Conservation (phyloP, 192 early-diverging fungal genomes). For the Coemansia sp. region DNA sequence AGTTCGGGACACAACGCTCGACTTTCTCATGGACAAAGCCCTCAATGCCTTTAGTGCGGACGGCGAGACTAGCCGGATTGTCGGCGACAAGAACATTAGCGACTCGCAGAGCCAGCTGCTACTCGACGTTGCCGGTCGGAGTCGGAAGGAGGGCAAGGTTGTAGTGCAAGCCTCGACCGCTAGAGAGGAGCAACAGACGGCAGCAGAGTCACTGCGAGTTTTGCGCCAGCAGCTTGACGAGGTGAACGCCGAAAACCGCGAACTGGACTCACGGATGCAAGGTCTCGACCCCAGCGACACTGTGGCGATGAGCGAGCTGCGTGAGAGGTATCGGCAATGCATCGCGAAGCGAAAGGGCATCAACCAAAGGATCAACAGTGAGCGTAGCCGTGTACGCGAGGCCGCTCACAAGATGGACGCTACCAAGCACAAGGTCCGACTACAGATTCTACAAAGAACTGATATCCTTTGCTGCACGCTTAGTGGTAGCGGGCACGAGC, state of each 20-base stretch:
- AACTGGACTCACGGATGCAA: constrained; percentile 20
- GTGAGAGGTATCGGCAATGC: constrained; percentile 11
- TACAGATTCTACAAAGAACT: constrained; percentile 70
- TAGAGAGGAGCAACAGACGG: constrained; percentile 12
- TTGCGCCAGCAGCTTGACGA: constrained; percentile 22
- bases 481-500: constrained; percentile 83
- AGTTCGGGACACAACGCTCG: constrained; percentile 72
- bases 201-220: constrained; percentile 8
- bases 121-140: constrained; percentile 22
- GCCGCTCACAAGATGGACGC: constrained; percentile 49
- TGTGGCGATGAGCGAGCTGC: constrained; percentile 16
- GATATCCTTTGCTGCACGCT: constrained; percentile 88
- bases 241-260: constrained; percentile 23
- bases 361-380: constrained; percentile 11
- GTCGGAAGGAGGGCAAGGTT: constrained; percentile 12
- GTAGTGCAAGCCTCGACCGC: constrained; percentile 9
- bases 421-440: constrained; percentile 56
- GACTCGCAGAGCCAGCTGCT: constrained; percentile 25
- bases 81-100: constrained; percentile 16
- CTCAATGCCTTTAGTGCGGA: constrained; percentile 37
- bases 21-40: constrained; percentile 66
- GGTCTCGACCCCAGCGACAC: constrained; percentile 21
- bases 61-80: neutral
- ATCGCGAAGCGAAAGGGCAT: constrained; percentile 15
- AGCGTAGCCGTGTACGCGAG: constrained; percentile 45